phyloP scores from a whole-genome alignment of 192 early-diverging fungal species.

The Backusella psychrophila region DNA sequence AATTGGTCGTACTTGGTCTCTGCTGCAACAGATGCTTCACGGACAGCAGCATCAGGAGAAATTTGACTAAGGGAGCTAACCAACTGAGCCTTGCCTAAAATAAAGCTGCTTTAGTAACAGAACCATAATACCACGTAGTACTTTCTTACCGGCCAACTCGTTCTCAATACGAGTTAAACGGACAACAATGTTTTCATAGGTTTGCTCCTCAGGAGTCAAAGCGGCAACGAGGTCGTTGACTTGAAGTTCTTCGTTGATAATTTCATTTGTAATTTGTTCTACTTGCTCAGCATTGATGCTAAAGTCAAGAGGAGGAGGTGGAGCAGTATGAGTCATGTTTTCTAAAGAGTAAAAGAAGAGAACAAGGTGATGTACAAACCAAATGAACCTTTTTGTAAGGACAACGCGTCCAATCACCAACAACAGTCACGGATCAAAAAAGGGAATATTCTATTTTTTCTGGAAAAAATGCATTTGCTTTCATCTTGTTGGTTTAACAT shows the following conservation, averaged over 20 bases:
- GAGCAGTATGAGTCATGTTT: slow-evolving; percentile 19
- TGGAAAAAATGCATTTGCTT: not conserved
- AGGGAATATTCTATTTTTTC: not conserved
- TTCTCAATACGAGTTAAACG: slow-evolving; percentile 35
- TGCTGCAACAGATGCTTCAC: slow-evolving; percentile 65
- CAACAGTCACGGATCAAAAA: slow-evolving; percentile 4
- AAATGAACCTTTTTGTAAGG: not conserved
- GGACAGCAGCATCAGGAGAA: slow-evolving; percentile 53
- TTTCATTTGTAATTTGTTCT: slow-evolving; percentile 5
- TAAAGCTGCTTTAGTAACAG: not conserved
- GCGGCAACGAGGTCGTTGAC: slow-evolving; percentile 35
- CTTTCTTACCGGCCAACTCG: slow-evolving; percentile 16
- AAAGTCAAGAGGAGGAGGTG: slow-evolving; percentile 27
- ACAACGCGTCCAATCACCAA: not conserved
- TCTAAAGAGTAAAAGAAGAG: not conserved
- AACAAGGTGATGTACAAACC: not conserved
- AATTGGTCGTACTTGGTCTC: slow-evolving; percentile 63
- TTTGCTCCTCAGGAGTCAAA: slow-evolving; percentile 31
- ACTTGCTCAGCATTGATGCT: slow-evolving; percentile 29
- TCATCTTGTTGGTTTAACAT: no score
- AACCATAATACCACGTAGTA: not conserved
- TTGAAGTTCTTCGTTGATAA: slow-evolving; percentile 23
- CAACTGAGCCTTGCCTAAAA: slow-evolving; percentile 9
- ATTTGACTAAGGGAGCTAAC: slow-evolving; percentile 25
- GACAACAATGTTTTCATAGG: slow-evolving; percentile 41